Percentiles rank a stretch among this genome's conserved stretches.
Conservation (phyloP, 306 rosid species). For the Purshia tridentata region DNA sequence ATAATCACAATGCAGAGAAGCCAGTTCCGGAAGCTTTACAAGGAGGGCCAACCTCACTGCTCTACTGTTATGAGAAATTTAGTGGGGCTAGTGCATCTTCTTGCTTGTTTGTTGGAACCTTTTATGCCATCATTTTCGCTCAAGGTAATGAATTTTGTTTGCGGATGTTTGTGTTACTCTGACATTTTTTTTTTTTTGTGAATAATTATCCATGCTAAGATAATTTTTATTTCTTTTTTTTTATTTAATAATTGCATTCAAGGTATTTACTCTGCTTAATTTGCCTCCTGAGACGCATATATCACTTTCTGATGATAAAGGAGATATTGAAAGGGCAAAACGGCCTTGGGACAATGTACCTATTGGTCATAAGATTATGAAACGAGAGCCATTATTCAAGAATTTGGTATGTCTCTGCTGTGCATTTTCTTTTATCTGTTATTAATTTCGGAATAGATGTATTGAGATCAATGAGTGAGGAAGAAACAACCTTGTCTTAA, state of each 20-base stretch:
- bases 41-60: slow-evolving; percentile 68
- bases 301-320: slow-evolving; percentile 72
- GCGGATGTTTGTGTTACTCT: not conserved
- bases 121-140: slow-evolving; percentile 83
- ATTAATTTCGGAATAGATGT: not conserved
- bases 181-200: not conserved
- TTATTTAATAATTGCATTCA: slow-evolving; percentile 19
- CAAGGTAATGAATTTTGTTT: slow-evolving; percentile 47
- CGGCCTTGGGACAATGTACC: slow-evolving; percentile 77
- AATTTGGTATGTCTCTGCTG: slow-evolving; percentile 60
- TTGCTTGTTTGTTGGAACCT: slow-evolving; percentile 86
- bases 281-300: slow-evolving; percentile 50
- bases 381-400: slow-evolving; percentile 79
- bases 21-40: slow-evolving; percentile 88
- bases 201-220: not conserved
- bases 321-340: slow-evolving; percentile 64
- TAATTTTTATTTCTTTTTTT: not conserved
- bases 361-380: slow-evolving; percentile 81
- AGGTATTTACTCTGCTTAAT: slow-evolving; percentile 90
- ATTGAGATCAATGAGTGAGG: not conserved
- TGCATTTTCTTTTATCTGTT: not conserved
- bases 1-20: slow-evolving; percentile 46
- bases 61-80: slow-evolving; percentile 79
- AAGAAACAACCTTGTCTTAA: not conserved
- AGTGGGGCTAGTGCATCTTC: slow-evolving; percentile 78